These are phyloP conservation scores for Thermoascus crustaceus DNA, from an alignment of 2,329 filamentous ascomycete species.

Conservation along the genomic window DNA sequence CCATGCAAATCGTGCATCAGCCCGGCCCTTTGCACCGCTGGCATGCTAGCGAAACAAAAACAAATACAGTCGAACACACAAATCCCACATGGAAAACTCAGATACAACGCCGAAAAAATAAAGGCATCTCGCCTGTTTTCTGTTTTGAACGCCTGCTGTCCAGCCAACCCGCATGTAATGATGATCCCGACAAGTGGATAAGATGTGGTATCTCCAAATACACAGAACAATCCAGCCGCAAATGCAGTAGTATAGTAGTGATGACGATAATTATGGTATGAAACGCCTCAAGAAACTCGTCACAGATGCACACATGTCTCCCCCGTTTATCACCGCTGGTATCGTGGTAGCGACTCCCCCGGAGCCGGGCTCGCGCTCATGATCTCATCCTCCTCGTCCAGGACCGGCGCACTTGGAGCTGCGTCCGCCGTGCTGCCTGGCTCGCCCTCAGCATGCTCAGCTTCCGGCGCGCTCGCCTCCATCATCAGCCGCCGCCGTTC, in stretches of 20 bases:
- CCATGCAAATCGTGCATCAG: too few species aligned
- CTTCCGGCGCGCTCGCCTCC: slow-evolving; percentile 54
- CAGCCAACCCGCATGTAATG: background rate
- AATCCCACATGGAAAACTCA: too few species aligned
- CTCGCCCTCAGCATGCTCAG: slow-evolving; percentile 13
- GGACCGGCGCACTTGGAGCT: slow-evolving; percentile 48
- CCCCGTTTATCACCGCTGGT: slow-evolving; percentile 31
- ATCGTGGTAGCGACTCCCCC: slow-evolving; percentile 37
- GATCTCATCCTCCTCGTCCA: slow-evolving; percentile 48
- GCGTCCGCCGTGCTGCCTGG: slow-evolving; percentile 10
- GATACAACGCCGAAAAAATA: too few species aligned
- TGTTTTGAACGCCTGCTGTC: background rate
- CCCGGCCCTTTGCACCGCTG: too few species aligned
- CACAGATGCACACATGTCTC: slow-evolving; percentile 7
- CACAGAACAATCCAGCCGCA: slow-evolving; percentile 18
- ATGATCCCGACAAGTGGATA: background rate
- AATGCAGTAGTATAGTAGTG: slow-evolving; percentile 19
- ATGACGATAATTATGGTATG: slow-evolving; percentile 7
- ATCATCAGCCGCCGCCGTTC: slow-evolving; percentile 57
- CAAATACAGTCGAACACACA: too few species aligned
- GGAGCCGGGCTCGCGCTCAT: slow-evolving; percentile 28
- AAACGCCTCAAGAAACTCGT: background rate
- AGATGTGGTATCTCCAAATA: slow-evolving; percentile 26
- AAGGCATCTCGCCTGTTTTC: too few species aligned
- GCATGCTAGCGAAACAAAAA: too few species aligned